phyloP scores from a whole-genome alignment of 768 basidiomycete genomes.

The Tephrocybe rancida region DNA sequence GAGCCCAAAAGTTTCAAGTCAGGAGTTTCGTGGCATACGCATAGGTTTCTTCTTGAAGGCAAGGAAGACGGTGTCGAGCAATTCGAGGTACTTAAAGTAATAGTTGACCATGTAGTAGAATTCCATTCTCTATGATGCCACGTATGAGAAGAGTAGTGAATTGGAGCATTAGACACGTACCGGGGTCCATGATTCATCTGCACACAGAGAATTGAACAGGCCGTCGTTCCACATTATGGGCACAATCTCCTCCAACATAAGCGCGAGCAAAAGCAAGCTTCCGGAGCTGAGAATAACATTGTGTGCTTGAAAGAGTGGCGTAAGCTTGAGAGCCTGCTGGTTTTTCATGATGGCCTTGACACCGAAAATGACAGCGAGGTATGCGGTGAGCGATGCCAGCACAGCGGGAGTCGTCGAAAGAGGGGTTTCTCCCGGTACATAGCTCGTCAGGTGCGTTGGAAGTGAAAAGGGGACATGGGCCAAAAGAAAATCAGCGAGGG shows the following conservation, averaged over 20 bases:
- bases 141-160: conserved; percentile 4
- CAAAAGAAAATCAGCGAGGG: conserved; percentile 74
- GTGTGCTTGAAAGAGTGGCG: conserved; percentile 84
- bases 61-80: conserved; percentile 96
- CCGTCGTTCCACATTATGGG: conserved; percentile 78
- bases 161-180: conserved; percentile 48
- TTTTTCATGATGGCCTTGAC: conserved; percentile 84
- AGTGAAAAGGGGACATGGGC: conserved; percentile 57
- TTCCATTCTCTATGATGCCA: conserved; percentile 73
- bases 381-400: conserved; percentile 65
- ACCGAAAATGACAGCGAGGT: conserved; percentile 89
- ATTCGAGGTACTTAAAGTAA: conserved; percentile 97
- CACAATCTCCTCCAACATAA: conserved; percentile 91
- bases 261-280: conserved; percentile 79
- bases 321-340: conserved; percentile 73
- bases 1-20: not conserved
- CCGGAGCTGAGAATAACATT: conserved; percentile 88
- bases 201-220: conserved; percentile 78
- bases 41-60: conserved; percentile 98
- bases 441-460: conserved; percentile 59
- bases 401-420: conserved; percentile 83
- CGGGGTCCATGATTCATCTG: conserved; percentile 78
- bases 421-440: conserved; percentile 77
- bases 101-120: conserved; percentile 99
- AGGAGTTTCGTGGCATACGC: conserved; percentile 50